Evolutionary conservation across 2,329 filamentous ascomycete species (phyloP).

Genomic region (Daldinia sp.): DNA sequence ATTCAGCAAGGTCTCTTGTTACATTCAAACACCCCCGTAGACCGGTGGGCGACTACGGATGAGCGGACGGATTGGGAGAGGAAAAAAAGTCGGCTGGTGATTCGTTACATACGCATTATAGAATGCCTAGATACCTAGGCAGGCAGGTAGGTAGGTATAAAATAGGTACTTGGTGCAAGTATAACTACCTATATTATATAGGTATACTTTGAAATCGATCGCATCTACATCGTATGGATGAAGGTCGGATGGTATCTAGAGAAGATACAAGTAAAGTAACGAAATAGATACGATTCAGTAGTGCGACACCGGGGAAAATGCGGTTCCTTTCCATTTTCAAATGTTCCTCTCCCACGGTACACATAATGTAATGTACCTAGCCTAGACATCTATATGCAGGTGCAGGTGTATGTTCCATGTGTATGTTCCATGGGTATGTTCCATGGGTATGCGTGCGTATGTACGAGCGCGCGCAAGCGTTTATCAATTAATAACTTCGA

Average conservation of each 20-base stretch:
- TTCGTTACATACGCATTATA: constrained; percentile 14
- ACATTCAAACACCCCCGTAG: constrained; percentile 14
- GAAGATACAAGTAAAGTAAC: neutral
- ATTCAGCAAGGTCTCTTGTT: constrained; percentile 13
- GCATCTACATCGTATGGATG: neutral
- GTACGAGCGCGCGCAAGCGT: neutral
- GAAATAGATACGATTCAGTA: constrained; percentile 22
- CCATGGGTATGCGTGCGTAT: neutral
- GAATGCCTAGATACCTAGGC: too few species aligned
- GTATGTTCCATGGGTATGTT: neutral
- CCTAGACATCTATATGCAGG: neutral
- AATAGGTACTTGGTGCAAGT: too few species aligned
- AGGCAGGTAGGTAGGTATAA: too few species aligned
- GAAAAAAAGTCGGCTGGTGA: constrained; percentile 6
- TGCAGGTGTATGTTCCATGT: neutral
- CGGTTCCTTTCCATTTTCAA: constrained; percentile 18
- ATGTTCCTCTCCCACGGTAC: constrained; percentile 14
- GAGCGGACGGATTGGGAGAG: constrained; percentile 10
- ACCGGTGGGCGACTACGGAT: constrained; percentile 23
- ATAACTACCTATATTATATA: neutral
- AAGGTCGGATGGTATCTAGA: neutral
- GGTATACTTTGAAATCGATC: neutral
- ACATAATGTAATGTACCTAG: neutral
- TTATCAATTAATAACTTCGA: constrained; percentile 27
- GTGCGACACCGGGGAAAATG: constrained; percentile 29